Conservation (phyloP, 1,139 yeast genomes). For the Insectozyma bohioensis region DNA sequence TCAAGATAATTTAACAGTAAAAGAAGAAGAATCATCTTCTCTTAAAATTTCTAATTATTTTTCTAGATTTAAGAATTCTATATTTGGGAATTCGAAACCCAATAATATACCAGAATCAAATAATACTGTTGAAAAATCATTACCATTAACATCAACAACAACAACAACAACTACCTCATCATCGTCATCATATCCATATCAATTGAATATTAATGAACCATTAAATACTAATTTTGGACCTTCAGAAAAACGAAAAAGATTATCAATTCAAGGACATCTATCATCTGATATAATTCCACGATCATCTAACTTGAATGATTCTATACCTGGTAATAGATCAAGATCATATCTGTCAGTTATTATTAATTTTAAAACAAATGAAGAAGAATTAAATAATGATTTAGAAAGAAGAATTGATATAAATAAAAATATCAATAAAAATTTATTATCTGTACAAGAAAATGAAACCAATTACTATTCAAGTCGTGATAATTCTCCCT, state of each 20-base stretch:
- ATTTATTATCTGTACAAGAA: not conserved
- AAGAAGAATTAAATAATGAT: constrained; percentile 27
- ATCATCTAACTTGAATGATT: constrained; percentile 19
- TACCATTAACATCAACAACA: no score
- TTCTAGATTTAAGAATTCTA: constrained; percentile 2
- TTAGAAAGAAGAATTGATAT: constrained; percentile 27
- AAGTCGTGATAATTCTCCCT: constrained; percentile 12
- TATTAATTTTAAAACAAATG: constrained; percentile 22
- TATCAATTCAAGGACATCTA: constrained; percentile 27
- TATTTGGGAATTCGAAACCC: no score
- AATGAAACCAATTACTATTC: not conserved
- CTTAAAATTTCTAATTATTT: constrained; percentile 2
- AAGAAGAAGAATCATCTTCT: no score
- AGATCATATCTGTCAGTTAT: constrained; percentile 27
- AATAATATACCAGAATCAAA: no score
- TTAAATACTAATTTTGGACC: constrained; percentile 21
- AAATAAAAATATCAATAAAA: constrained; percentile 2
- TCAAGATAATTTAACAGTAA: no score
- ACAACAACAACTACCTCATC: not conserved
- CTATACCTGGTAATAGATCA: constrained; percentile 3
- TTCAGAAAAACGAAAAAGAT: constrained; percentile 30
- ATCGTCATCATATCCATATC: constrained; percentile 1
- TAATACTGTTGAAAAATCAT: no score
- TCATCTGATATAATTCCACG: constrained; percentile 28
- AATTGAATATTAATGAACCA: constrained; percentile 10